Evolutionary conservation across 768 basidiomycete genomes (phyloP).

Genomic region (Serendipita sp.): DNA sequence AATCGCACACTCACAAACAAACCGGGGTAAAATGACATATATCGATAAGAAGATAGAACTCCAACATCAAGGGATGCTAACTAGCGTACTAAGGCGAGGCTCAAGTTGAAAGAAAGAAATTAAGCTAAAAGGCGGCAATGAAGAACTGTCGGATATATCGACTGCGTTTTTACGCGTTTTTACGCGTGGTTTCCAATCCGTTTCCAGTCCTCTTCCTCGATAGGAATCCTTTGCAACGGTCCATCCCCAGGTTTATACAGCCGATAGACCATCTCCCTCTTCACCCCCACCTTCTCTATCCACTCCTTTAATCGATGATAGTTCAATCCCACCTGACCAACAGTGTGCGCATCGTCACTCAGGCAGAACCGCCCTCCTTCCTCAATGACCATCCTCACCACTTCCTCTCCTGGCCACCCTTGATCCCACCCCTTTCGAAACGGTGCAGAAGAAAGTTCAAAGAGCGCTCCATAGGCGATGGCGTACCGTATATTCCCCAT

Average conservation of each 20-base stretch:
- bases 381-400: slow-evolving; percentile 43
- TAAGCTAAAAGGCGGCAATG: no score
- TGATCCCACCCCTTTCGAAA: slow-evolving; percentile 80
- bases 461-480: slow-evolving; percentile 70
- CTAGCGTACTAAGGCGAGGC: no score
- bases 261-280: neutral
- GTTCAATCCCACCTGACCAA: slow-evolving; percentile 73
- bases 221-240: no score
- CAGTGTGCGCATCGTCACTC: slow-evolving; percentile 94
- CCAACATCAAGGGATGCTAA: no score
- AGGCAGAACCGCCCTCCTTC: slow-evolving; percentile 61
- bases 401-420: slow-evolving; percentile 68
- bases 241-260: neutral
- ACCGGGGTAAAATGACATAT: no score
- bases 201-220: no score
- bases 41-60: no score
- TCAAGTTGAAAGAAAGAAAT: no score
- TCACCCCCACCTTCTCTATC: slow-evolving; percentile 38
- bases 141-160: no score
- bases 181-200: no score
- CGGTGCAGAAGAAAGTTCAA: slow-evolving; percentile 86
- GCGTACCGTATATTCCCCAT: slow-evolving; percentile 61
- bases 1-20: no score
- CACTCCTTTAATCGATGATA: slow-evolving; percentile 54
- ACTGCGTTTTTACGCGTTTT: no score